Evolutionary conservation across 23 red algal species (phyloP), one percentile per base, ranked within the genome.

Genomic region (Gracilaria domingensis): DNA sequence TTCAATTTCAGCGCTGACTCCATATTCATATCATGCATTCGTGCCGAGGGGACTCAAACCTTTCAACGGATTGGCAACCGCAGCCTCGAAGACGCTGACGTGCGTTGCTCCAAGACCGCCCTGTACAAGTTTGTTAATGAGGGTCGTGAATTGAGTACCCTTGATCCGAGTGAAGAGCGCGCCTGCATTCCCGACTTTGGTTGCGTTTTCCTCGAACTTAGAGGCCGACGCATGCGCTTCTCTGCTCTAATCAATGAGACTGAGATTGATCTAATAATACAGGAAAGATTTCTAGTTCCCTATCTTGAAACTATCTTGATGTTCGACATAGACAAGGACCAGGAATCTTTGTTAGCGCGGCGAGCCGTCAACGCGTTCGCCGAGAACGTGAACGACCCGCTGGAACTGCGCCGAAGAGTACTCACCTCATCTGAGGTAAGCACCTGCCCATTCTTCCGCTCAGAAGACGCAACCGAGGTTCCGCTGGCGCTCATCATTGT

Each of bases 381-480:
- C 0, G 39, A 37, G 12, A 51, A 77, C 21, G 23, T 77, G 8
- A 77, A 45, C 32, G 72, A 77, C 45, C 72, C 72, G 0, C 4
- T 77, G 72, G 40, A 75, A 51, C 23, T 77, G 20, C 72, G 72
- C 42, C 38, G 45, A 51, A 45, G 72, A 26, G 17, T 50, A 33
- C 18, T 77, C 8, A 77, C 45, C 4, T 12, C 40, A 39, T 49
- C 45, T 13, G 72, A n/a, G 20, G 23, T 12, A 16, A 49, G n/a
- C 38, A 50, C 12, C 4, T 77, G 72, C 28, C 23, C 20, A 14
- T 77, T 77, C 39, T 7, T 17, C 20, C 2, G 29, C 18, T 7
- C 6, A 9, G 25, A 50, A 1, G 42, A 51, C 50, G n/a, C 45
- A n/a, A 77, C 40, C 32, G 21, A 25, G 38, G 69, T 75, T 23